Conservation (phyloP, 2,329 filamentous ascomycete genomes). For the Aspergillus jensenii region DNA sequence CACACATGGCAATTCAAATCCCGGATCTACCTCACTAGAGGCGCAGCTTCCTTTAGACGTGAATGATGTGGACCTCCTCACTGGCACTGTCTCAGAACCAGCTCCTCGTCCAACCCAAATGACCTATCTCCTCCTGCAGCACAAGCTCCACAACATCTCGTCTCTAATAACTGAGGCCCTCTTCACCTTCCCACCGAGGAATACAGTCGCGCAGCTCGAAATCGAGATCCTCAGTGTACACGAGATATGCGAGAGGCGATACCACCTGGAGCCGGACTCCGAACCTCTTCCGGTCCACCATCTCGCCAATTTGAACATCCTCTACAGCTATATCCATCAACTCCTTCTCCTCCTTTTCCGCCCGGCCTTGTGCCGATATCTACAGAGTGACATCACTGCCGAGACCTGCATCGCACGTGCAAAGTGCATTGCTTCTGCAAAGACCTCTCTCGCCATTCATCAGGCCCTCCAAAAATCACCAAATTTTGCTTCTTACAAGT, state of each 20-base stretch:
- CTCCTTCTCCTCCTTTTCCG: slow-evolving; percentile 39
- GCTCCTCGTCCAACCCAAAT: slow-evolving; percentile 38
- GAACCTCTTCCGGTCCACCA: slow-evolving; percentile 34
- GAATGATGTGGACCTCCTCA: slow-evolving; percentile 37
- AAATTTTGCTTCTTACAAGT: slow-evolving; percentile 37
- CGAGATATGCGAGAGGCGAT: slow-evolving; percentile 31
- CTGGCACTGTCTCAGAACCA: slow-evolving; percentile 21
- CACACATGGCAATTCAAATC: slow-evolving; percentile 36
- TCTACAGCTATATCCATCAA: slow-evolving; percentile 42
- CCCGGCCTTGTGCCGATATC: slow-evolving; percentile 32
- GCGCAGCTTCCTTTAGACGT: slow-evolving; percentile 36
- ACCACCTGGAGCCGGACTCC: slow-evolving; percentile 23
- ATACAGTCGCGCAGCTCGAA: slow-evolving; percentile 27
- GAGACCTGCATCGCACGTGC: slow-evolving; percentile 30
- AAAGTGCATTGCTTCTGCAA: slow-evolving; percentile 35
- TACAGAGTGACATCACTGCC: slow-evolving; percentile 31
- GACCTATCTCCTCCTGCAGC: slow-evolving; percentile 42
- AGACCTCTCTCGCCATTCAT: slow-evolving; percentile 35
- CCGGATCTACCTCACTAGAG: slow-evolving; percentile 25
- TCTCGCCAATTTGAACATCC: slow-evolving; percentile 41
- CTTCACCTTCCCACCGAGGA: slow-evolving; percentile 27
- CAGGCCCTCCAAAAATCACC: slow-evolving; percentile 30
- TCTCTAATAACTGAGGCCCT: slow-evolving; percentile 37
- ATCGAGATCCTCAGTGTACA: slow-evolving; percentile 31
- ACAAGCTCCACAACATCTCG: slow-evolving; percentile 37